Conservation (phyloP, 2,329 filamentous ascomycete genomes). For the Fusarium sulawesiense region DNA sequence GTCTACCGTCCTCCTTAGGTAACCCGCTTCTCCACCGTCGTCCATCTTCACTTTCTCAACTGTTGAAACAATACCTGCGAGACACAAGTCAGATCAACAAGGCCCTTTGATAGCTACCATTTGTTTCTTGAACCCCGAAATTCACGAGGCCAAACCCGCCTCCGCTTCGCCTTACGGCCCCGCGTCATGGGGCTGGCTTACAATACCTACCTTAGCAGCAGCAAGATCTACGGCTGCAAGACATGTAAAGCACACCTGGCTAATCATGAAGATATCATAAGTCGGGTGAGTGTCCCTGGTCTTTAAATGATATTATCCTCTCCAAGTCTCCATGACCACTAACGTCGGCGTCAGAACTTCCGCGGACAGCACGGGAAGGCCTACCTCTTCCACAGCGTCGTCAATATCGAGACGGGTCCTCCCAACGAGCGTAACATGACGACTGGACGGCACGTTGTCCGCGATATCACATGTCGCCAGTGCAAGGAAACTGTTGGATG, state of each 20-base stretch:
- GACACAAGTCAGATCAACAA: background rate
- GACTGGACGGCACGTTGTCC: slow-evolving; percentile 91
- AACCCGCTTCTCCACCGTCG: slow-evolving; percentile 12
- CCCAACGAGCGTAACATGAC: slow-evolving; percentile 98
- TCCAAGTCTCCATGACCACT: slow-evolving; percentile 2
- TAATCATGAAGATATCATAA: slow-evolving; percentile 96
- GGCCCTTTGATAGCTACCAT: background rate
- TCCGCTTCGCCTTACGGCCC: slow-evolving; percentile 14
- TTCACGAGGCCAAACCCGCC: background rate
- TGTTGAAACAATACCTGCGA: background rate
- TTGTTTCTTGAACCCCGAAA: background rate
- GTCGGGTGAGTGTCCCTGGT: slow-evolving; percentile 70
- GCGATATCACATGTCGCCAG: slow-evolving; percentile 90
- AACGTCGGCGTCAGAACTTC: slow-evolving; percentile 77
- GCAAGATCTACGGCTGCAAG: slow-evolving; percentile 92
- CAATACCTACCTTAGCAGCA: slow-evolving; percentile 89
- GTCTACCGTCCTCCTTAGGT: background rate
- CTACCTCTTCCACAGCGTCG: slow-evolving; percentile 93
- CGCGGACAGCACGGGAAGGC: slow-evolving; percentile 98
- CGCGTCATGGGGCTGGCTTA: slow-evolving; percentile 84
- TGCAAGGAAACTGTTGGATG: slow-evolving; percentile 95
- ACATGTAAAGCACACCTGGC: slow-evolving; percentile 95
- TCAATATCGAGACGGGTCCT: slow-evolving; percentile 87
- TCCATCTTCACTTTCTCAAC: slow-evolving; percentile 16
- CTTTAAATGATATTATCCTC: background rate